Conservation (phyloP, 2,329 filamentous ascomycete genomes). For the Plenodomus biglobosus region DNA sequence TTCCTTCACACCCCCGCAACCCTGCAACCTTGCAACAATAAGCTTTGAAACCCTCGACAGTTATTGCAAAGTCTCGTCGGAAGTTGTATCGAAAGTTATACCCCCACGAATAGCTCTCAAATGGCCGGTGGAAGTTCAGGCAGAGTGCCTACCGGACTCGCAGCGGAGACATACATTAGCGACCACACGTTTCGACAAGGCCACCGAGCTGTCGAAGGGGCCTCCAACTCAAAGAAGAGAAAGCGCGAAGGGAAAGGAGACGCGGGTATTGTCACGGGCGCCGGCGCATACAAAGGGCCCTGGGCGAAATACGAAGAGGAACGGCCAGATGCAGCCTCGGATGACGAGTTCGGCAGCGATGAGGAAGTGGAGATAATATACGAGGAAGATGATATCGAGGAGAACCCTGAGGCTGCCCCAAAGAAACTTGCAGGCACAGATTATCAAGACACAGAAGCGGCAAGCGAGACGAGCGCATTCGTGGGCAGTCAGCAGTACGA, state of each 20-base stretch:
- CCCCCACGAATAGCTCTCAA: neutral
- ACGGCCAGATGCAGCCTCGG: conserved; percentile 67
- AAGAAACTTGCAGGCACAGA: conserved; percentile 59
- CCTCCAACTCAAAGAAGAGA: conserved; percentile 68
- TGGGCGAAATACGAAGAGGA: conserved; percentile 85
- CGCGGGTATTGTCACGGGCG: conserved; percentile 79
- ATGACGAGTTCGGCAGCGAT: conserved; percentile 63
- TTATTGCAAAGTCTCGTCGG: neutral
- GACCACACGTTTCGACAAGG: conserved; percentile 88
- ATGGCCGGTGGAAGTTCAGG: conserved; percentile 39
- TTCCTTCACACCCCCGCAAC: neutral
- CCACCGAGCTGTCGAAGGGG: conserved; percentile 73
- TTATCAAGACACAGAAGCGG: conserved; percentile 50
- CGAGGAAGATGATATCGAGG: conserved; percentile 70
- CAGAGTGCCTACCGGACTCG: conserved; percentile 70
- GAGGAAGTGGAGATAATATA: conserved; percentile 73
- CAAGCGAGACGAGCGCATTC: conserved; percentile 78
- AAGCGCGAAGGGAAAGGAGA: conserved; percentile 84
- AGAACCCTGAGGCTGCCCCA: conserved; percentile 62
- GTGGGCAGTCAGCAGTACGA: conserved; percentile 82
- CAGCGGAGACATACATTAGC: conserved; percentile 84
- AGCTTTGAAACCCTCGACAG: no score
- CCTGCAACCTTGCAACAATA: neutral
- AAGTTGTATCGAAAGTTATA: neutral
- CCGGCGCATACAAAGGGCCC: conserved; percentile 86